phyloP scores from a whole-genome alignment of 768 basidiomycete species.

The Agrocybe pediades region DNA sequence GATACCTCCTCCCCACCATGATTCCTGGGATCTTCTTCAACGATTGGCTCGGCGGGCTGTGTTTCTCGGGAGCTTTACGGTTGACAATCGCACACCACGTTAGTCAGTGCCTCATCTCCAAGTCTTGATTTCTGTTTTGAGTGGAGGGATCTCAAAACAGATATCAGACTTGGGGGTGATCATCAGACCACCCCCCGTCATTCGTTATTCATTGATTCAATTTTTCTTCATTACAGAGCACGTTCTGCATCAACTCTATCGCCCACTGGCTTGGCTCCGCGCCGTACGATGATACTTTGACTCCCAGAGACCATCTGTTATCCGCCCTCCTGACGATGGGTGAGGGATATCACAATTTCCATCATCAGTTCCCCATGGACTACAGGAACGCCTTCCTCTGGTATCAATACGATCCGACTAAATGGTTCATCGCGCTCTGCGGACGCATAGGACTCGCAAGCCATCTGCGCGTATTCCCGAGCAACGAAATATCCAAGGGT shows the following conservation, averaged over 20 bases:
- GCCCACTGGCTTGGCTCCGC: constrained; percentile 84
- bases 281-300: constrained; percentile 80
- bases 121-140: constrained; percentile 2
- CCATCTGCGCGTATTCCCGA: constrained; percentile 82
- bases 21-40: constrained; percentile 74
- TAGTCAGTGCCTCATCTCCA: constrained; percentile 32
- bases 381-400: constrained; percentile 77
- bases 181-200: too few species aligned
- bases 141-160: constrained; percentile 3
- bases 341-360: constrained; percentile 90
- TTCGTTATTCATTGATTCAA: too few species aligned
- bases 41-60: constrained; percentile 80
- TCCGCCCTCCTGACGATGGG: constrained; percentile 86
- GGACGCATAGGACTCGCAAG: constrained; percentile 69
- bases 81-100: constrained; percentile 83
- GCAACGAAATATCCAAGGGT: constrained; percentile 86
- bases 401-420: constrained; percentile 93
- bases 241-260: constrained; percentile 88
- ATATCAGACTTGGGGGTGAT: too few species aligned
- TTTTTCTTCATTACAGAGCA: constrained; percentile 59
- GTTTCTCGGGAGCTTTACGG: constrained; percentile 71
- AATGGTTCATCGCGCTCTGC: constrained; percentile 88
- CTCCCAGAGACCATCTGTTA: constrained; percentile 76
- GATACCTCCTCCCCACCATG: constrained; percentile 66
- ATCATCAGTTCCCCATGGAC: constrained; percentile 90